Percentiles rank a stretch among this genome's conserved stretches.
These are phyloP conservation scores for Piper longum DNA, from an alignment of 164 flowering plant species.

Conservation along the genomic window DNA sequence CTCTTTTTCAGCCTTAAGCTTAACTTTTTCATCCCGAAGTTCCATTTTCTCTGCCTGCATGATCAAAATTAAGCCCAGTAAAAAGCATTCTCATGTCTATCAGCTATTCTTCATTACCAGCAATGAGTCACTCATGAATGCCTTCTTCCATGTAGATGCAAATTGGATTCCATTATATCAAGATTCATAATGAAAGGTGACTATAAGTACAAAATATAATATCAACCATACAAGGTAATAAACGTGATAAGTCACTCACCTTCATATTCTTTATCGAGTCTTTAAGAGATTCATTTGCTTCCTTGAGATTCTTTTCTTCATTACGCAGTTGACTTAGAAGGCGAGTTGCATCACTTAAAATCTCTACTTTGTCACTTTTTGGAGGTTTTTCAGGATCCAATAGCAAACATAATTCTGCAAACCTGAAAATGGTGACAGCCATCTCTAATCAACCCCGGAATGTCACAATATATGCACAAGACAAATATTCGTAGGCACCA, in stretches of 20 bases:
- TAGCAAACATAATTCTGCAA: constrained; percentile 35
- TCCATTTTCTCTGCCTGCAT: constrained; percentile 17
- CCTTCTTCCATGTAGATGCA: too few relatives aligned
- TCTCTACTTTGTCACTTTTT: constrained; percentile 31
- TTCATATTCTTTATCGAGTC: constrained; percentile 40
- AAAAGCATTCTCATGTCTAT: background rate
- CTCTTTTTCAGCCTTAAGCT: constrained; percentile 19
- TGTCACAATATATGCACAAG: background rate
- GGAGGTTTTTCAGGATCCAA: constrained; percentile 42
- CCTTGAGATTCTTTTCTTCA: constrained; percentile 42
- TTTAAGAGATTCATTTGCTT: constrained; percentile 31
- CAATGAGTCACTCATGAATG: background rate
- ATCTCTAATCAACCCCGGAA: background rate
- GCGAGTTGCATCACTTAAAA: constrained; percentile 42
- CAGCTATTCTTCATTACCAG: background rate
- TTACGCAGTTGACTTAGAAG: constrained; percentile 30
- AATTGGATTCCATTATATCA: too few relatives aligned
- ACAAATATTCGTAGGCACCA: background rate
- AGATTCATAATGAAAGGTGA: too few relatives aligned
- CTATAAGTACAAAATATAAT: too few relatives aligned
- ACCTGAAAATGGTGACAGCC: constrained; percentile 20
- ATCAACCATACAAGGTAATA: too few relatives aligned
- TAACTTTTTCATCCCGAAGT: constrained; percentile 18
- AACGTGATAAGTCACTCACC: constrained; percentile 9
- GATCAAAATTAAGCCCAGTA: background rate